Evolutionary conservation across 495 filamentous ascomycete species (phyloP).

Genomic region (Aspergillus homomorphus): DNA sequence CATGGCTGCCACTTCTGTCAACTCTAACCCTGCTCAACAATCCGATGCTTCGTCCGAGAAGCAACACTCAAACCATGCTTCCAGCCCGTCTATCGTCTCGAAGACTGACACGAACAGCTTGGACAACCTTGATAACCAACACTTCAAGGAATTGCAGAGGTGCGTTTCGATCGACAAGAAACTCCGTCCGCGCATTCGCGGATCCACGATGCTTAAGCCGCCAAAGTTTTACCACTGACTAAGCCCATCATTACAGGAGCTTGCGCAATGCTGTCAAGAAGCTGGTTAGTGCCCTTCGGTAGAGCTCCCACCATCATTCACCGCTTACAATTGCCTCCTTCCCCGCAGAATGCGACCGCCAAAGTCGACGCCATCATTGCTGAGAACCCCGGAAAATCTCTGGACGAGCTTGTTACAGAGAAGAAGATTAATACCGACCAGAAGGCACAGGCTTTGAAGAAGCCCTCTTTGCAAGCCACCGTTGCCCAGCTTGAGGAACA

Average conservation of each 20-base stretch:
- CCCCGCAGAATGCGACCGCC: constrained; percentile 62
- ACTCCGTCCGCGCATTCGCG: background rate
- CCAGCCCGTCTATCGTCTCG: constrained; percentile 29
- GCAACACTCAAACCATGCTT: constrained; percentile 34
- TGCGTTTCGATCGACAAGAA: constrained; percentile 38
- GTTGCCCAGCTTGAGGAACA: constrained; percentile 79
- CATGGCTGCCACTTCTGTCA: constrained; percentile 40
- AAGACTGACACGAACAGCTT: constrained; percentile 42
- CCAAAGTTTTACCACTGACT: constrained; percentile 8
- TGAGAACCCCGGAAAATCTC: constrained; percentile 68
- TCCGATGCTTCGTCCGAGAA: constrained; percentile 40
- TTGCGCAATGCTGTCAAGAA: constrained; percentile 87
- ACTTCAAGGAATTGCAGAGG: constrained; percentile 86
- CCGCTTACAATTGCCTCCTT: constrained; percentile 11
- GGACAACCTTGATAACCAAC: constrained; percentile 64
- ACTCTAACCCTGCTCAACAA: constrained; percentile 23
- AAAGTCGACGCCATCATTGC: constrained; percentile 77
- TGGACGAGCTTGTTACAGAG: constrained; percentile 77
- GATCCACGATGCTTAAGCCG: background rate
- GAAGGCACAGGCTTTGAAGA: constrained; percentile 83
- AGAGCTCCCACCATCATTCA: constrained; percentile 4
- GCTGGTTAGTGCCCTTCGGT: constrained; percentile 56
- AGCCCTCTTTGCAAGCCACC: constrained; percentile 75
- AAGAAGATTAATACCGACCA: constrained; percentile 93
- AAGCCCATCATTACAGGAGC: constrained; percentile 48